These are phyloP conservation scores for Pseudophaeomoniella oleicola DNA, from an alignment of 2,329 filamentous ascomycete species.

Conservation along the genomic window DNA sequence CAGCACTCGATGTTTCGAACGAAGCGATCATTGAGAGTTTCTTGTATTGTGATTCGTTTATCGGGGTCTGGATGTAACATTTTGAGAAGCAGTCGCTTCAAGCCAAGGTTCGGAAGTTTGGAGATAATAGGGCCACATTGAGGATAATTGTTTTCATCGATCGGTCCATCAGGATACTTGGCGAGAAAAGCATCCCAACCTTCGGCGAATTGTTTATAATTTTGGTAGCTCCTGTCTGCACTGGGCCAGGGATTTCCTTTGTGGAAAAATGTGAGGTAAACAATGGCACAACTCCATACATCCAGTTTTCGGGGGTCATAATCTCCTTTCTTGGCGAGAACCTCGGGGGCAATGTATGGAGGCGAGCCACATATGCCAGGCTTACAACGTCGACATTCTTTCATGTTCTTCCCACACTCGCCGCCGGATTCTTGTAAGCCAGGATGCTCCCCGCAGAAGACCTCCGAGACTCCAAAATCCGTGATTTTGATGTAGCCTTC, in stretches of 20 bases:
- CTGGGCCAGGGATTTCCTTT: conserved; percentile 60
- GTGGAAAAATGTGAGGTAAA: conserved; percentile 65
- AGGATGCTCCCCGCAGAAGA: conserved; percentile 70
- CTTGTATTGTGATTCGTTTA: conserved; percentile 53
- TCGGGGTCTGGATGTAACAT: conserved; percentile 72
- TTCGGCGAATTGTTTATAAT: conserved; percentile 49
- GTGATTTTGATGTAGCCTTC: conserved; percentile 79
- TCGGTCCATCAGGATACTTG: conserved; percentile 35
- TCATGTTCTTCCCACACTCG: conserved; percentile 60
- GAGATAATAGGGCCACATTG: conserved; percentile 50
- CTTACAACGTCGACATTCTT: conserved; percentile 53
- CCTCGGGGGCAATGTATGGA: conserved; percentile 79
- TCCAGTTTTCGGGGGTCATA: conserved; percentile 70
- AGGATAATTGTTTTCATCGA: conserved; percentile 51
- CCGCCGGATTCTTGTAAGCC: conserved; percentile 59
- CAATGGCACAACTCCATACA: conserved; percentile 73
- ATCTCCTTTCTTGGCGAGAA: conserved; percentile 49
- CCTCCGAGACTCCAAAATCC: conserved; percentile 80
- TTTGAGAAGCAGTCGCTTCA: conserved; percentile 57
- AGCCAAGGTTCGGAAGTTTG: conserved; percentile 48
- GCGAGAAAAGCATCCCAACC: conserved; percentile 56
- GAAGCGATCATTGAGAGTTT: conserved; percentile 57
- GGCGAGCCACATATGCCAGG: conserved; percentile 74
- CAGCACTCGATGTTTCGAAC: conserved; percentile 67
- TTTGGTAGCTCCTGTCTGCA: conserved; percentile 41